Percentiles rank a stretch among this genome's conserved stretches.
Conservation (phyloP, 2,329 filamentous ascomycete genomes). For the Blumeria graminis region DNA sequence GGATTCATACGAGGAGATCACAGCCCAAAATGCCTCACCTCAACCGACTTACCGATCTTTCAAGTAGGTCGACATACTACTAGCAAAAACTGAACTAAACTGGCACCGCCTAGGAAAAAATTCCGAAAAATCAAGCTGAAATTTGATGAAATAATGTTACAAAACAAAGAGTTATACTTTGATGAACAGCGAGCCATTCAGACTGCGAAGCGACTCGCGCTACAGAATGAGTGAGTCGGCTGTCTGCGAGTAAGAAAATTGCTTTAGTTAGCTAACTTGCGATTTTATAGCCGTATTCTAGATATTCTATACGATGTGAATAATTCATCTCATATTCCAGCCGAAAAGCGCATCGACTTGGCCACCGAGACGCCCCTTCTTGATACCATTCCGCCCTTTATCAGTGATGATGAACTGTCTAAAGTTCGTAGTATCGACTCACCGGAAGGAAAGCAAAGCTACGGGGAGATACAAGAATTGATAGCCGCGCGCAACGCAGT, state of each 20-base stretch:
- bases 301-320: constrained; percentile 83
- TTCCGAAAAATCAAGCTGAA: constrained; percentile 71
- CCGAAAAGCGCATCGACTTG: constrained; percentile 52
- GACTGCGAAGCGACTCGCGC: constrained; percentile 59
- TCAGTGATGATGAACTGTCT: constrained; percentile 10
- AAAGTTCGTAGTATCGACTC: constrained; percentile 7
- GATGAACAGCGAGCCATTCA: constrained; percentile 60
- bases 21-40: too few relatives aligned
- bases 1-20: too few relatives aligned
- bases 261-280: background rate
- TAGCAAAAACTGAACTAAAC: constrained; percentile 2
- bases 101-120: constrained; percentile 61
- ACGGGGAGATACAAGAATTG: constrained; percentile 10
- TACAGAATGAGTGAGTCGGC: constrained; percentile 69
- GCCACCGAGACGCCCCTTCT: constrained; percentile 14
- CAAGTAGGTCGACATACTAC: constrained; percentile 15
- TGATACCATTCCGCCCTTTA: constrained; percentile 8
- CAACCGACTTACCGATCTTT: constrained; percentile 15
- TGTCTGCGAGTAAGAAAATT: background rate
- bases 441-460: constrained; percentile 11
- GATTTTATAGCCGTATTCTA: constrained; percentile 46
- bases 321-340: constrained; percentile 52
- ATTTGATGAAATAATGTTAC: constrained; percentile 55
- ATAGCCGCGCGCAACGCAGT: constrained; percentile 8
- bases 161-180: constrained; percentile 61